Percentiles rank a stretch among this genome's conserved stretches.
These are phyloP conservation scores for Ceriops zippeliana DNA, from an alignment of 345 rosid genomes.

Conservation along the genomic window DNA sequence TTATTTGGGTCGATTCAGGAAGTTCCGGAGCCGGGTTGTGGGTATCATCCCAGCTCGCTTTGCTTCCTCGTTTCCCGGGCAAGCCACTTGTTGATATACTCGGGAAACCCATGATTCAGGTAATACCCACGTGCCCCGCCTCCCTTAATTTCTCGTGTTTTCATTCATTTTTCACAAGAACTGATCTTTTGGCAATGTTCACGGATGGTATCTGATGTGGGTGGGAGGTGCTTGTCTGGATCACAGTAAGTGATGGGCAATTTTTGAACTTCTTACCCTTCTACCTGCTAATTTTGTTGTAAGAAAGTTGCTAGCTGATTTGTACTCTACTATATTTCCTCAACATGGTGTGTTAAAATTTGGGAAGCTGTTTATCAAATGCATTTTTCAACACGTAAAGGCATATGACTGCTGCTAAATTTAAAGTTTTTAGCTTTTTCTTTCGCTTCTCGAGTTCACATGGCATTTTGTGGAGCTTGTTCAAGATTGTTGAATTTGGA, in stretches of 20 bases:
- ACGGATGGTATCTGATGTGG: background rate
- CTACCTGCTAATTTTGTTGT: too few relatives aligned
- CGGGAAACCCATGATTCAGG: constrained; percentile 99
- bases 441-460: background rate
- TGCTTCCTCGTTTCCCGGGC: constrained; percentile 84
- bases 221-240: background rate
- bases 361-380: too few relatives aligned
- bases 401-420: background rate
- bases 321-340: too few relatives aligned
- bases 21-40: constrained; percentile 73
- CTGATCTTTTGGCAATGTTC: background rate
- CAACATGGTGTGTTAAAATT: too few relatives aligned
- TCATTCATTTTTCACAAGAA: background rate
- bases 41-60: constrained; percentile 96
- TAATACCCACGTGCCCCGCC: constrained; percentile 5
- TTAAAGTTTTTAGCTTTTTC: background rate
- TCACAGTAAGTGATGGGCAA: too few relatives aligned
- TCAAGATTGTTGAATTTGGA: background rate
- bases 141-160: background rate
- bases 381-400: too few relatives aligned
- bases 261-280: too few relatives aligned
- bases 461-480: background rate
- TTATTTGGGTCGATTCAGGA: constrained; percentile 52
- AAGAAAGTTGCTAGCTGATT: too few relatives aligned
- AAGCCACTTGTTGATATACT: constrained; percentile 83